Evolutionary conservation across 2,329 filamentous ascomycete genomes (phyloP).

Genomic region (Alternaria sp.): DNA sequence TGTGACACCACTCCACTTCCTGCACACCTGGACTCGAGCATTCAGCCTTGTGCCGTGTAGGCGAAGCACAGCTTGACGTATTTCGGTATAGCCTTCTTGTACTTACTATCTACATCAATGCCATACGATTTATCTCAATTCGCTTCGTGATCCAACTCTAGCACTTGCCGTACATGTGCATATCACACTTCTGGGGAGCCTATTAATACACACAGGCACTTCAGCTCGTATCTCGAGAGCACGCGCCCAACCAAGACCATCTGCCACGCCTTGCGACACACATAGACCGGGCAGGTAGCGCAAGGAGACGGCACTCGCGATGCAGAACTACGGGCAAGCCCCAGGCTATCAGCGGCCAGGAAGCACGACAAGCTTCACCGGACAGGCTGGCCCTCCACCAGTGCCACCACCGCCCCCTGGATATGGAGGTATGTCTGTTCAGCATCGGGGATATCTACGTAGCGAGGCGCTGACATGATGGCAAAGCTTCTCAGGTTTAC

Average conservation of each 20-base stretch:
- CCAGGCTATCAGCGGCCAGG: conserved; percentile 43
- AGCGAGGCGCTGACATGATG: conserved; percentile 7
- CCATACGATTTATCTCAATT: conserved; percentile 5
- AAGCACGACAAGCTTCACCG: conserved; percentile 40
- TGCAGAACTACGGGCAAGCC: conserved; percentile 46
- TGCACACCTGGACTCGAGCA: conserved; percentile 26
- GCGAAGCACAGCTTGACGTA: conserved; percentile 21
- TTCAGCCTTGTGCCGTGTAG: conserved; percentile 38
- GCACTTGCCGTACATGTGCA: conserved; percentile 22
- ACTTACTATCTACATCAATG: conserved; percentile 9
- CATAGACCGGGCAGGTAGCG: neutral
- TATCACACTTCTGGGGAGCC: conserved; percentile 15
- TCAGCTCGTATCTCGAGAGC: conserved; percentile 13
- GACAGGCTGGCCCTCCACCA: conserved; percentile 23
- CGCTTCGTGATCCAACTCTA: conserved; percentile 15
- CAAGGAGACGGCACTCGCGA: conserved; percentile 13
- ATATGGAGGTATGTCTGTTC: conserved; percentile 37
- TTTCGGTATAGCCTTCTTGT: conserved; percentile 21
- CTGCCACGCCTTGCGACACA: neutral
- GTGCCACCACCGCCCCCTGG: conserved; percentile 34
- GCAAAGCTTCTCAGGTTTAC: conserved; percentile 31
- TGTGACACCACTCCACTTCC: conserved; percentile 27
- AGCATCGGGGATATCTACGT: neutral
- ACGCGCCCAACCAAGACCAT: conserved; percentile 1
- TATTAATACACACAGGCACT: conserved; percentile 27